These are phyloP conservation scores for Aspergillus pseudoglaucus DNA, from an alignment of 2,329 filamentous ascomycete genomes.

Conservation along the genomic window DNA sequence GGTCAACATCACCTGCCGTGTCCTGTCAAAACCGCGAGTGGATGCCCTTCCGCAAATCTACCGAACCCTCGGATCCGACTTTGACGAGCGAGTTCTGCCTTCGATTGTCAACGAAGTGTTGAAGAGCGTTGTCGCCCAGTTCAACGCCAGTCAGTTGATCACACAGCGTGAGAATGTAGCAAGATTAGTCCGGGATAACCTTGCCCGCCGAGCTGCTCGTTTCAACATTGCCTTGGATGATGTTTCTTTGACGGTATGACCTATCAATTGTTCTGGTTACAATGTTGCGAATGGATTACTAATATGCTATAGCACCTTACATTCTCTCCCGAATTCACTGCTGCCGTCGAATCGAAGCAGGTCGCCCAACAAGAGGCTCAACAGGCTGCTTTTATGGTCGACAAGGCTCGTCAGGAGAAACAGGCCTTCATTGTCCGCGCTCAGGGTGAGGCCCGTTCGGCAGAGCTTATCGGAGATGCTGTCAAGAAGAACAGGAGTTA, in stretches of 20 bases:
- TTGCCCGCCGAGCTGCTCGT: conserved; percentile 80
- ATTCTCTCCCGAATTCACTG: conserved; percentile 64
- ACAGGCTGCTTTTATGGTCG: conserved; percentile 91
- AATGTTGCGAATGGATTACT: neutral
- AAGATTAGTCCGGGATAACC: conserved; percentile 82
- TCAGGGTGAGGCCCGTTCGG: conserved; percentile 96
- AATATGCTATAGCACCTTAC: conserved; percentile 50
- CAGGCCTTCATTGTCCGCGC: conserved; percentile 97
- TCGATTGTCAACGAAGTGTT: conserved; percentile 98
- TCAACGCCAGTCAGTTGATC: conserved; percentile 97
- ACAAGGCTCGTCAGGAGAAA: conserved; percentile 99
- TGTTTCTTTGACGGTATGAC: conserved; percentile 82
- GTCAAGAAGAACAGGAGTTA: conserved; percentile 99
- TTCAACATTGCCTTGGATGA: conserved; percentile 98
- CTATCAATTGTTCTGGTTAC: neutral
- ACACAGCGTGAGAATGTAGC: conserved; percentile 98
- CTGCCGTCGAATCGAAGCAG: conserved; percentile 63
- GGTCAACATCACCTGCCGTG: conserved; percentile 99
- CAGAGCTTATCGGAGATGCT: conserved; percentile 94
- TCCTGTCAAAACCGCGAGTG: conserved; percentile 83
- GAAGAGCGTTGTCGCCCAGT: conserved; percentile 97
- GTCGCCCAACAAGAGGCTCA: conserved; percentile 86
- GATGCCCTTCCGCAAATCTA: conserved; percentile 93
- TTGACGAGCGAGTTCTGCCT: conserved; percentile 92
- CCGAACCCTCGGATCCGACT: conserved; percentile 88